Evolutionary conservation across 1,139 yeast genomes (phyloP), one percentile per base, ranked within the genome.

Genomic region (Blastobotrys apis): DNA sequence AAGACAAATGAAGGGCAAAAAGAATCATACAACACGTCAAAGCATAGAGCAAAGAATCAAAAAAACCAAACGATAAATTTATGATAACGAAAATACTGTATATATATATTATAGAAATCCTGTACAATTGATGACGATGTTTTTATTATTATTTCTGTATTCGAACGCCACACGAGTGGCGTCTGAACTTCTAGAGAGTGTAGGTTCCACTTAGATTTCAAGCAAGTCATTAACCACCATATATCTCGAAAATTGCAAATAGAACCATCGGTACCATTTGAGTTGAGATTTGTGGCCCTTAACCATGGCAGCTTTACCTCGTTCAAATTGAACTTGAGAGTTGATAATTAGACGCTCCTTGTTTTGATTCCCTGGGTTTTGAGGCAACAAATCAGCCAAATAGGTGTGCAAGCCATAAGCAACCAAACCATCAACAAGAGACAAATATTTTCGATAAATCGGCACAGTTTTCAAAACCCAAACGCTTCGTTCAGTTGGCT

Each of bases 191-290:
- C n/a, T n/a, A n/a, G n/a, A n/a, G n/a, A n/a, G n/a, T n/a, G n/a
- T n/a, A n/a, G n/a, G n/a, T n/a, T n/a, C n/a, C n/a, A n/a, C 21
- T 38, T 41, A 45, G 23, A 41, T 23, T 44, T 49, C 50, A 33
- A 63, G 66, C 49, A 88, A 71, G 57, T 85, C 90, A 64, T 90
- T 92, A 31, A 72, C 69, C 48, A 71, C 68, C 75, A 84, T 75
- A 65, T 84, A 84, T 51, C 94, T 73, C 50, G 95, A 84, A 34
- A 81, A 66, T 5, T 77, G 50, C 57, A 92, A 71, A 97, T 97
- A 92, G 1, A 88, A 83, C 69, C 84, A 86, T 53, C 99, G 73
- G 64, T 84, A 92, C 97, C 97, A 92, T 12, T 82, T 90, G 87
- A 92, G 84, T 63, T 92, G 99, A 3, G 95, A 81, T 52, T 72